phyloP scores from a whole-genome alignment of 805 yeast species.

The Saturnispora halmiae region DNA sequence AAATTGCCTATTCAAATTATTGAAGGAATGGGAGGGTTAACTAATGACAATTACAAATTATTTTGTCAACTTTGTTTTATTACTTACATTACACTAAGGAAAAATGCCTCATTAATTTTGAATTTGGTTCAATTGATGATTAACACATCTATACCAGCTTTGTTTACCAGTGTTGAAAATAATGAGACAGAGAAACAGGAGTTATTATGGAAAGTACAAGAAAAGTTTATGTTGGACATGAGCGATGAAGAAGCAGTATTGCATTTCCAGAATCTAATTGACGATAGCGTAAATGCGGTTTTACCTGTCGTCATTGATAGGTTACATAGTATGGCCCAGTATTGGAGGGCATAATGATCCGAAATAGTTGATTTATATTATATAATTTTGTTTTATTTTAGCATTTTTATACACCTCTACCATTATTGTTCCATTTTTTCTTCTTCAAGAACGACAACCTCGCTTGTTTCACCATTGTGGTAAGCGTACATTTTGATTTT shows the following conservation, averaged over 20 bases:
- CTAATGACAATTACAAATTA: conserved; percentile 73
- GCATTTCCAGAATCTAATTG: conserved; percentile 89
- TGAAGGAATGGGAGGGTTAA: conserved; percentile 95
- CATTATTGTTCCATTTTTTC: conserved; percentile 10
- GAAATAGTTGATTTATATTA: not conserved
- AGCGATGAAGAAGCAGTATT: conserved; percentile 92
- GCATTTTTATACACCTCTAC: not conserved
- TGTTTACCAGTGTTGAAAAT: conserved; percentile 35
- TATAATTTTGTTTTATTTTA: not conserved
- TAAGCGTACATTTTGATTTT: conserved; percentile 72
- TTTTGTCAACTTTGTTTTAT: conserved; percentile 93
- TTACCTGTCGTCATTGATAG: conserved; percentile 93
- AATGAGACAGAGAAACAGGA: conserved; percentile 64
- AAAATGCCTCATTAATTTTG: conserved; percentile 80
- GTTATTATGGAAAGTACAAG: conserved; percentile 85
- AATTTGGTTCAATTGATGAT: conserved; percentile 91
- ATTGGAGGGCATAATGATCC: conserved; percentile 71
- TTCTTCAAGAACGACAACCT: conserved; percentile 16
- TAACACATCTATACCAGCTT: conserved; percentile 86
- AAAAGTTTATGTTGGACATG: conserved; percentile 87
- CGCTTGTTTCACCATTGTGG: conserved; percentile 53
- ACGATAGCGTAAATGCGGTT: conserved; percentile 88
- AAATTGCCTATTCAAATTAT: conserved; percentile 92
- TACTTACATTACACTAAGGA: conserved; percentile 81
- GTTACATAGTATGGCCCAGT: conserved; percentile 90